Evolutionary conservation across 768 basidiomycete genomes (phyloP).

Genomic region (Fomitopsis serialis): DNA sequence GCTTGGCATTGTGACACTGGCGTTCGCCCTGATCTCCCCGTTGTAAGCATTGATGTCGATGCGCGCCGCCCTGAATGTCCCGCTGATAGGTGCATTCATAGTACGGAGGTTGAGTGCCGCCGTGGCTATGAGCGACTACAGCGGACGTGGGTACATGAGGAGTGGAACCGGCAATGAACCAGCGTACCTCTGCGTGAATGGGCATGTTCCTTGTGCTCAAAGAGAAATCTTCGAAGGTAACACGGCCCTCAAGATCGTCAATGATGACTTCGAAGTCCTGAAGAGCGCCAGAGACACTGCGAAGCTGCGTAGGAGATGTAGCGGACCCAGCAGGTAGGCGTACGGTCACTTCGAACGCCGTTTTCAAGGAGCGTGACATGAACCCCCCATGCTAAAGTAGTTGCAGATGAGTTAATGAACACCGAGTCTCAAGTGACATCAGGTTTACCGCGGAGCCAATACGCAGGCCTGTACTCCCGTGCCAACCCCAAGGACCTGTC

Average conservation of each 20-base stretch:
- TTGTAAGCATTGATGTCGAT: neutral
- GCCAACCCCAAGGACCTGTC: too few relatives aligned
- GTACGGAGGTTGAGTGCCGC: neutral
- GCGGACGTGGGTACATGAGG: neutral
- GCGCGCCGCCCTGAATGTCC: neutral
- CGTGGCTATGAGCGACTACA: neutral
- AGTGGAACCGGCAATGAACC: neutral
- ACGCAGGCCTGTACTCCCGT: too few relatives aligned
- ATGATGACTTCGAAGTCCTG: neutral
- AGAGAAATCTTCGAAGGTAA: neutral
- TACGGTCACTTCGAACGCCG: neutral
- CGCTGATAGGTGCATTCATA: neutral
- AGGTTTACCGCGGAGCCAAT: too few relatives aligned
- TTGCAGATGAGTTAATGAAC: too few relatives aligned
- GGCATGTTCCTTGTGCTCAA: neutral
- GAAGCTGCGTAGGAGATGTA: neutral
- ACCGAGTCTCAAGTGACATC: too few relatives aligned
- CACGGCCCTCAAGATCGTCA: neutral
- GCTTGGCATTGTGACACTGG: neutral
- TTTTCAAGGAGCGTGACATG: neutral
- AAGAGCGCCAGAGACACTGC: neutral
- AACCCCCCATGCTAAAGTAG: too few relatives aligned
- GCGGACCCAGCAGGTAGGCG: neutral
- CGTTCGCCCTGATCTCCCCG: neutral
- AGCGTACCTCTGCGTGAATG: neutral